phyloP scores from a whole-genome alignment of 2,329 filamentous ascomycete genomes.

The Cercospora beticola region DNA sequence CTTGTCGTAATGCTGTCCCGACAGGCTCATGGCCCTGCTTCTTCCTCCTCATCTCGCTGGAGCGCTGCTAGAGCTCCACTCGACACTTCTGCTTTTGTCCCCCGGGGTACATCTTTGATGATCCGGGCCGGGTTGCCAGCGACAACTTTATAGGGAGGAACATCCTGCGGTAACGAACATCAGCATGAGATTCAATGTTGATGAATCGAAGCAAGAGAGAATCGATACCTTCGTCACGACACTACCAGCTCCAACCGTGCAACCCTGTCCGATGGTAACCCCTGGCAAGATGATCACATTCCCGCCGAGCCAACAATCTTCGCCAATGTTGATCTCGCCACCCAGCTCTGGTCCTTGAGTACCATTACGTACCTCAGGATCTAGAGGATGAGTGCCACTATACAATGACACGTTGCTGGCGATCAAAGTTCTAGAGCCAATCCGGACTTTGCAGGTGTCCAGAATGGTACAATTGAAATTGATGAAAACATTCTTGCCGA shows the following conservation, averaged over 20 bases:
- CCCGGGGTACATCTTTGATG: slow-evolving; percentile 41
- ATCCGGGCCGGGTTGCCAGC: slow-evolving; percentile 67
- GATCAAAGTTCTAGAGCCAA: slow-evolving; percentile 74
- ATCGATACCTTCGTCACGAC: slow-evolving; percentile 69
- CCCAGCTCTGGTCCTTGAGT: slow-evolving; percentile 73
- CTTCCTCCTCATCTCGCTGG: not conserved
- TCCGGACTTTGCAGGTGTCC: slow-evolving; percentile 71
- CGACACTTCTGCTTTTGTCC: slow-evolving; percentile 31
- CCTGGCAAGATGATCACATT: slow-evolving; percentile 71
- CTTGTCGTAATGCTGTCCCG: not conserved
- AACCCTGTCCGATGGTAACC: slow-evolving; percentile 73
- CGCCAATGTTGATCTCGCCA: slow-evolving; percentile 70
- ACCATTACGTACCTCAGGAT: slow-evolving; percentile 72
- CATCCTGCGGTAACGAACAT: slow-evolving; percentile 44
- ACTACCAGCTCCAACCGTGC: slow-evolving; percentile 74
- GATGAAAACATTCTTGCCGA: slow-evolving; percentile 71
- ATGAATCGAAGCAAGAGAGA: not conserved
- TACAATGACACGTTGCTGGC: slow-evolving; percentile 78
- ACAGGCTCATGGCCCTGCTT: not conserved
- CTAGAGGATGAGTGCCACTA: slow-evolving; percentile 72
- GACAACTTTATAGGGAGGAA: slow-evolving; percentile 63
- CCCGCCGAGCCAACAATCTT: slow-evolving; percentile 79
- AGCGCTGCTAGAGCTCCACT: slow-evolving; percentile 31
- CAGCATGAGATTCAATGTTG: not conserved
- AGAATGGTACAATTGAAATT: slow-evolving; percentile 74